These are phyloP conservation scores for Trichosporon sp. DNA, from an alignment of 1,284 basidiomycete species.

Conservation along the genomic window DNA sequence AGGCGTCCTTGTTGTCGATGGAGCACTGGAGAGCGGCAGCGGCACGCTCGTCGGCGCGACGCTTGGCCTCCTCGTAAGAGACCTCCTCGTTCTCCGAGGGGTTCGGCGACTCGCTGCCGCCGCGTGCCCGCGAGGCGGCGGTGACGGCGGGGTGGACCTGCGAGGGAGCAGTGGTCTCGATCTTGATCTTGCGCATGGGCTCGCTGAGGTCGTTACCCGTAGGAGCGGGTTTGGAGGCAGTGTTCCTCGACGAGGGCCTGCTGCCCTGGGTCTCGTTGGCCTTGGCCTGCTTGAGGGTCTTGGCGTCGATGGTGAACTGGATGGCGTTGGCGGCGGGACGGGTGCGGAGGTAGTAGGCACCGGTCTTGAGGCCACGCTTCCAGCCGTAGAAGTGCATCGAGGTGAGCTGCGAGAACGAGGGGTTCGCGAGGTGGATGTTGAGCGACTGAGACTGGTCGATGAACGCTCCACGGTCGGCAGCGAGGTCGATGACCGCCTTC, in stretches of 20 bases:
- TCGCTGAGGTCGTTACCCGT: constrained; percentile 27
- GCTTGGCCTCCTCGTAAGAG: constrained; percentile 51
- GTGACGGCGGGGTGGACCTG: constrained; percentile 23
- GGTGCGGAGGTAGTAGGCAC: constrained; percentile 91
- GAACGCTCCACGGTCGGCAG: constrained; percentile 96
- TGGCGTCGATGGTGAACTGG: constrained; percentile 94
- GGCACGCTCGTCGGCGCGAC: constrained; percentile 48
- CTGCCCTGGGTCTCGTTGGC: constrained; percentile 6
- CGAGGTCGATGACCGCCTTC: constrained; percentile 96
- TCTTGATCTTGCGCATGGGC: constrained; percentile 41
- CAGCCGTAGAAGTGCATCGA: constrained; percentile 99
- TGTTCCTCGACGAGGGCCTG: not conserved
- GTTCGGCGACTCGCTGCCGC: constrained; percentile 26
- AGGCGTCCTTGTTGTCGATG: constrained; percentile 52
- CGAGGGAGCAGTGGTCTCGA: constrained; percentile 38
- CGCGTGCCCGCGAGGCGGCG: constrained; percentile 23
- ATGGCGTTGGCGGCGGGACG: constrained; percentile 91
- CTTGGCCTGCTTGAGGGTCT: constrained; percentile 58
- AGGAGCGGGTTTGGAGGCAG: constrained; percentile 8
- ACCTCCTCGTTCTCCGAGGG: constrained; percentile 49
- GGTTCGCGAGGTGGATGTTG: constrained; percentile 89
- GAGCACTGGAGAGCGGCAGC: constrained; percentile 50
- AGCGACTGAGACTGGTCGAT: constrained; percentile 86
- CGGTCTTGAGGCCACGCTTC: constrained; percentile 99
- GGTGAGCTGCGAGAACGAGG: constrained; percentile 89